Evolutionary conservation across 257 asterid species (phyloP).

Genomic region (Apocynum venetum): DNA sequence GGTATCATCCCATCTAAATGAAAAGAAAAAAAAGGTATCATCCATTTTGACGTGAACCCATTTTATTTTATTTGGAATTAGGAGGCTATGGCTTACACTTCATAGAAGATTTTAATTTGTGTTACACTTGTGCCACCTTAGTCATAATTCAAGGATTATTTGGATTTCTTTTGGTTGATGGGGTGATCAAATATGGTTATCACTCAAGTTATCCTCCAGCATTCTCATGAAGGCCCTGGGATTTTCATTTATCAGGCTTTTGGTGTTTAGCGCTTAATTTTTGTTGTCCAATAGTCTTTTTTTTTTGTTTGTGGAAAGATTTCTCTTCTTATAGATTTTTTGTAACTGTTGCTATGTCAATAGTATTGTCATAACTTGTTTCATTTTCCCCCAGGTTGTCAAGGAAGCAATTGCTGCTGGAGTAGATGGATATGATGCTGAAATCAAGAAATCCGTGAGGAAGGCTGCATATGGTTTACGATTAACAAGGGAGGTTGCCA

Average conservation of each 20-base stretch:
- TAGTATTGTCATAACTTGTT: background rate
- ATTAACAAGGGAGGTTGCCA: slow-evolving; percentile 83
- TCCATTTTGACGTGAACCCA: background rate
- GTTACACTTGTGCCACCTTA: background rate
- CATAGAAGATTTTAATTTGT: background rate
- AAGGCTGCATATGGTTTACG: slow-evolving; percentile 95
- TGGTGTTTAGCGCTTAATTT: background rate
- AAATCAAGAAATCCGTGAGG: slow-evolving; percentile 63
- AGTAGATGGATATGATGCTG: slow-evolving; percentile 74
- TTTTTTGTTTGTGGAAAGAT: background rate
- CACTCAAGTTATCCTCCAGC: background rate
- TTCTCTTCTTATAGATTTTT: background rate
- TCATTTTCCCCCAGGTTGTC: slow-evolving; percentile 51
- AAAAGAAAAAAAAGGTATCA: background rate
- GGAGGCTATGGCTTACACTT: background rate
- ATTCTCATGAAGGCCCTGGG: background rate
- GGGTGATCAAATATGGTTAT: background rate
- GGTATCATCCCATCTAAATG: background rate
- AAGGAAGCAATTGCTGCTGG: slow-evolving; percentile 85
- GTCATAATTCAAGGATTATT: background rate
- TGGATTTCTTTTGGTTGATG: background rate
- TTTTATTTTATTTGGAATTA: background rate
- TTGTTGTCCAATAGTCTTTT: background rate
- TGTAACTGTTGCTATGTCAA: background rate
- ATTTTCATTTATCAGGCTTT: background rate